Evolutionary conservation across 352 stramenopile species (phyloP), one percentile per base, ranked within the genome.

Genomic region (Phytopythium litorale): DNA sequence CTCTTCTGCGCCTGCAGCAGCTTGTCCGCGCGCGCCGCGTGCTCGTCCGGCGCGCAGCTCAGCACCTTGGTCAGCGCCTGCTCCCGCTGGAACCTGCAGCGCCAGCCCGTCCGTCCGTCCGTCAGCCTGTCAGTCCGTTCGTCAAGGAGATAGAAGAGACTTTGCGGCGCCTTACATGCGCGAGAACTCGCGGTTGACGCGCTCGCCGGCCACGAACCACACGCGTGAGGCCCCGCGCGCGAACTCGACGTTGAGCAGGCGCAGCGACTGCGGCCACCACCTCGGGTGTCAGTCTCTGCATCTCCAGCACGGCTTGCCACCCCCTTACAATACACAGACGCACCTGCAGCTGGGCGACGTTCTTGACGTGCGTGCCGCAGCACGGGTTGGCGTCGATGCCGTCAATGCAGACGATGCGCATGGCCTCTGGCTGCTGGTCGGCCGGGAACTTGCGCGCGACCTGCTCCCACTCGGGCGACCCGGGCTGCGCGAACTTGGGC

Each of bases 331-430:
- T 7, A 32, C 19, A 49, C 48, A 32, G 8, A 21, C 18, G 18
- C 60, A 70, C 70, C 65, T 84, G 87, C 33, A 97, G 60, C 43
- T 95, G 79, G 18, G 77, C 67, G 11, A 87, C 52, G 53, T 76
- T 89, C 52, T 86, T 67, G 12, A 97, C 88, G 68, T 97, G 89
- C 15, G 89, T 97, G 40, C 89, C 89, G 57, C 89, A 96, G 76
- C 89, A 97, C 32, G 88, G 85, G 65, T 97, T 97, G 40, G 70
- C 63, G 68, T 97, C 89, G 19, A 97, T 35, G 11, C 79, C 84
- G 48, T 89, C 83, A 49, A 97, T 96, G 19, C 74, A 72, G n/a
- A 97, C 79, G 51, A 96, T 71, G 58, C 89, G 87, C 58, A 97
- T 78, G 33, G 73, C 78, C 35, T 81, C 82, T 6, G 83, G 87